Evolutionary conservation across 768 basidiomycete genomes (phyloP), one percentile per base, ranked within the genome.

Genomic region (Suillus tomentosus): DNA sequence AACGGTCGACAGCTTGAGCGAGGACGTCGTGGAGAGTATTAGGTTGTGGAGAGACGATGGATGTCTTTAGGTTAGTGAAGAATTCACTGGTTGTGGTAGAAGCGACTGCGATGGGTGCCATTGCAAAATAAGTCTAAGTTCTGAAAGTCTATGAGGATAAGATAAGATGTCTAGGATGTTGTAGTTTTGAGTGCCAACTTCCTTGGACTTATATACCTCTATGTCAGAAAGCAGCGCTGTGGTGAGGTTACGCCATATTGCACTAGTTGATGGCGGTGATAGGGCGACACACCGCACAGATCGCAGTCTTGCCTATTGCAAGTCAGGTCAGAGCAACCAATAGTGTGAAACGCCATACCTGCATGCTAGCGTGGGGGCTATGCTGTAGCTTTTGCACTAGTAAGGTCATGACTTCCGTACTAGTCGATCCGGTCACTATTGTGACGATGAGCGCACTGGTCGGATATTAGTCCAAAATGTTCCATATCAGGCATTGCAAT

Each of bases 11-110:
- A 8, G 70, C 75, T 14, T 57, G 67, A 57, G 68, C 66, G 27
- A 76, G 24, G 27, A 73, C 61, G 13, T 73, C 70, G 17, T 69
- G 57, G 7, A 74, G 66, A 8, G 72, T 76, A 5, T 48, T 42
- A 7, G 65, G 51, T 24, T 24, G 64, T 15, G 17, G 24, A 13
- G 61, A 62, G 11, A 31, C 31, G 13, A 57, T 5, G 8, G 62
- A 53, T 27, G 62, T 15, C 22, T 65, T 63, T 34, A 65, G 39
- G 47, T 19, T 17, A 14, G 34, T 2, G 47, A 65, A 58, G 40
- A 50, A 47, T 14, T 66, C 48, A 10, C 66, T 61, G 50, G 65
- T 58, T 60, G 67, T n/a, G 43, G 58, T 36, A 8, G 69, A 60
- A 10, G 67, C 31, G 11, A 68, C 31, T 47, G 64, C 64, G 62